These are phyloP conservation scores for Rhizophagus prolifer DNA, from an alignment of 192 early-diverging fungal genomes.

Conservation along the genomic window DNA sequence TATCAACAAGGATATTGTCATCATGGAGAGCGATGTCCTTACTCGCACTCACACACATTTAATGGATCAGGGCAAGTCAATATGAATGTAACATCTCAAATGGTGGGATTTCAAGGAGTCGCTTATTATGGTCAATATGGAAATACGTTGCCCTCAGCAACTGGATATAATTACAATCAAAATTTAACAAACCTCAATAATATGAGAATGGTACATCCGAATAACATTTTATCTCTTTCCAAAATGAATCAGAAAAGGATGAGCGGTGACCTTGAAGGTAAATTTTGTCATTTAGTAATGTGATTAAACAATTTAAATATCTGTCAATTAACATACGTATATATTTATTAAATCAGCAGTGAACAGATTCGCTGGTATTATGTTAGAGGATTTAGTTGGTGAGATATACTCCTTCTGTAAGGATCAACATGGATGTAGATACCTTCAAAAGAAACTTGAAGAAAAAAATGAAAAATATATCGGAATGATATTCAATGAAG, in stretches of 20 bases:
- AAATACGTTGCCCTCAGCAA: neutral
- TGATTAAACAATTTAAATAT: neutral
- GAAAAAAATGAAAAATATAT: constrained; percentile 65
- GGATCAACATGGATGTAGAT: constrained; percentile 89
- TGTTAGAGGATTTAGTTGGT: constrained; percentile 69
- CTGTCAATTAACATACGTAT: neutral
- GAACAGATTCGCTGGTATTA: constrained; percentile 67
- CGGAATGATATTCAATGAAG: constrained; percentile 74
- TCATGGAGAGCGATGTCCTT: constrained; percentile 55
- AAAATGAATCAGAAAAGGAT: constrained; percentile 31
- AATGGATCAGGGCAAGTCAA: constrained; percentile 7
- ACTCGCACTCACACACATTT: constrained; percentile 40
- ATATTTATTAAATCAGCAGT: neutral
- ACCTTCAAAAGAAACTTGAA: constrained; percentile 83
- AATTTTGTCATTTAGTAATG: neutral
- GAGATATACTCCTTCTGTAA: constrained; percentile 79
- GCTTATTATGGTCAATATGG: constrained; percentile 27
- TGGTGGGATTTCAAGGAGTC: neutral
- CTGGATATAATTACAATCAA: constrained; percentile 27
- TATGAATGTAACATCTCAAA: constrained; percentile 1
- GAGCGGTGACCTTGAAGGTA: constrained; percentile 31
- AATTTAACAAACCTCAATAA: constrained; percentile 22
- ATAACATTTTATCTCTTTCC: neutral
- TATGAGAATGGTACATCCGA: neutral
- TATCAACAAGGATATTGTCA: constrained; percentile 36